Percentiles rank a stretch among this genome's conserved stretches.
These are phyloP conservation scores for Setaria viridis DNA, from an alignment of 202 grass and related monocot species.

Conservation along the genomic window DNA sequence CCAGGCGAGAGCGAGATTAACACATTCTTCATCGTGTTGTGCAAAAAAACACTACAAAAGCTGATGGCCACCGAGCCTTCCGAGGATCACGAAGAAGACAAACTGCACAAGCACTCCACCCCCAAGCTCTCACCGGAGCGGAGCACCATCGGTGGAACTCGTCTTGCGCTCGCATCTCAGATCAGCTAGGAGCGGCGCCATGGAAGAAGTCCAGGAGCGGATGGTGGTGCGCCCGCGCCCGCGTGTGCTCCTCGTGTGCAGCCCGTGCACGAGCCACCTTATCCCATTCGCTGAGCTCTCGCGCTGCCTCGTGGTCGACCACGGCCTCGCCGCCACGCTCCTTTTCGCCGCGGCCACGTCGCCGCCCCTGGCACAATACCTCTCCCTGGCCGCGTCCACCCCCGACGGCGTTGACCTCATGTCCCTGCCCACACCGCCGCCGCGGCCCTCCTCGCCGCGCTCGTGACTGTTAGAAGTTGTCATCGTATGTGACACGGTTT, in stretches of 20 bases:
- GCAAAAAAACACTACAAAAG: not conserved
- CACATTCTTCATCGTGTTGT: not conserved
- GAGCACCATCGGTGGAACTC: not conserved
- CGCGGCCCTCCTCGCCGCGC: constrained; percentile 28
- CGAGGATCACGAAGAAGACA: not conserved
- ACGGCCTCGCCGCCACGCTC: constrained; percentile 20
- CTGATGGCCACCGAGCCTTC: not conserved
- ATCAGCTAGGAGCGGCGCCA: not conserved
- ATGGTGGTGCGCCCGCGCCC: not conserved
- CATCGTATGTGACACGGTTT: no score
- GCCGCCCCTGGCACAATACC: constrained; percentile 41
- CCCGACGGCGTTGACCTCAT: constrained; percentile 44
- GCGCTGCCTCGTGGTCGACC: constrained; percentile 34
- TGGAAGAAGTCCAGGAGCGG: constrained; percentile 16
- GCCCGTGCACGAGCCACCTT: constrained; percentile 75
- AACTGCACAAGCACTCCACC: not conserved
- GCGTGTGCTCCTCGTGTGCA: constrained; percentile 55
- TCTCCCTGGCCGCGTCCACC: constrained; percentile 8
- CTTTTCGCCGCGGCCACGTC: constrained; percentile 22
- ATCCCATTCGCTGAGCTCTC: constrained; percentile 66
- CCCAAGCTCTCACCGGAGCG: not conserved
- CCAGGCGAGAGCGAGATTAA: not conserved
- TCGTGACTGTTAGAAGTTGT: constrained; percentile 12
- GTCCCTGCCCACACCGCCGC: constrained; percentile 40
- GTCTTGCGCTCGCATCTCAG: not conserved